Evolutionary conservation across 2,329 filamentous ascomycete species (phyloP), one percentile per base, ranked within the genome.

Genomic region (Exophiala lecanii-corni): DNA sequence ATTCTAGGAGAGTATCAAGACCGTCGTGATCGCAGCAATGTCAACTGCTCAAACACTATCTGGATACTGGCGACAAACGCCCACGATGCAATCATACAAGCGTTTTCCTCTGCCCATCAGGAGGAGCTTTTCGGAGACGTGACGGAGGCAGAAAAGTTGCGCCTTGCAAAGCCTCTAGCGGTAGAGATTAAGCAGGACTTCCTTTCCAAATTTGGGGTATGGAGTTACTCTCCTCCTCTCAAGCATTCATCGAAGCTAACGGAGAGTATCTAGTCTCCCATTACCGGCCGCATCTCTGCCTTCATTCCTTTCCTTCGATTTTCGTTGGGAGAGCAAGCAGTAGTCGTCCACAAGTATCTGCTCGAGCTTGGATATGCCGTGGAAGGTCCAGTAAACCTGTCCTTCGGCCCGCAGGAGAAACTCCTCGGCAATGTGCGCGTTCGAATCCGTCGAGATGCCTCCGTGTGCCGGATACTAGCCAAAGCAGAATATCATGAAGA

Each of bases 41-140:
- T 73, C 5, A 59, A 74, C 42, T 71, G 65, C 43, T 64, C 60
- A 1, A 68, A 69, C 36, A 68, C 66, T 0, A 70, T 74, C 6
- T 74, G 71, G 68, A 70, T 76, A 4, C 46, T 76, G 0, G 69
- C 68, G 0, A 74, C 71, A 0, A 74, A 74, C 37, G 57, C 60
- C 7, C 55, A 68, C 2, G 67, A 72, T 36, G 37, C 55, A 0
- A 56, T 38, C 0, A 72, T 75, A 20, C 58, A 62, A 4, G 40
- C 55, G 1, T 74, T 71, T 42, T 72, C 63, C 44, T 48, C 59
- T 9, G 40, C 51, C 9, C 41, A 65, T 19, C 37, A 55, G 2
- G 42, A 54, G n/a, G 32, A 28, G 2, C 43, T 59, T n/a, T 51
- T 54, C 1, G 47, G 54, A 3, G 43, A 51, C 4, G 45, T 52